Conservation (phyloP, 2,329 filamentous ascomycete genomes). For the Zarea fungicola region DNA sequence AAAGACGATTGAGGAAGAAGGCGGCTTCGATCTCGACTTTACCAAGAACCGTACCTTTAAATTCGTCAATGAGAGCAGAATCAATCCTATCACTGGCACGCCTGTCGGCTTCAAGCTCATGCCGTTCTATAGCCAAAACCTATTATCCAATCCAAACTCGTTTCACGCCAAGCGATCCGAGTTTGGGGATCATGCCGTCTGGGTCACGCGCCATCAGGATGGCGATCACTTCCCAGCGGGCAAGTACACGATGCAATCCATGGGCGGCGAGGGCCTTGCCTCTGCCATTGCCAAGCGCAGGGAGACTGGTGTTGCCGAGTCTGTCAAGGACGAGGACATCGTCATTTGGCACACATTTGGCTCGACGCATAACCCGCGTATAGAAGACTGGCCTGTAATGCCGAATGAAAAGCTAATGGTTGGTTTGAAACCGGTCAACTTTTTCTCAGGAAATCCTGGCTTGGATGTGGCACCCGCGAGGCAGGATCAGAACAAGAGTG, state of each 20-base stretch:
- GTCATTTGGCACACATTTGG: conserved; percentile 55
- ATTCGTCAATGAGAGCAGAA: conserved; percentile 39
- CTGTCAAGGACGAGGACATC: conserved; percentile 43
- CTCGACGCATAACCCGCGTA: conserved; percentile 59
- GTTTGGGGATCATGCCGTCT: conserved; percentile 39
- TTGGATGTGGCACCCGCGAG: conserved; percentile 42
- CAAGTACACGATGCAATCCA: conserved; percentile 43
- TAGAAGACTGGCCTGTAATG: conserved; percentile 67
- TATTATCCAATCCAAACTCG: conserved; percentile 35
- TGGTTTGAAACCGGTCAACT: conserved; percentile 47
- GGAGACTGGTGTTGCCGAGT: conserved; percentile 28
- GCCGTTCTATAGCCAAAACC: conserved; percentile 40
- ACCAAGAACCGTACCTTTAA: conserved; percentile 44
- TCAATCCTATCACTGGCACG: conserved; percentile 38
- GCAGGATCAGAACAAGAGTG: conserved; percentile 30
- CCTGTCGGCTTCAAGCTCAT: conserved; percentile 43
- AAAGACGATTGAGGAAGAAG: conserved; percentile 36
- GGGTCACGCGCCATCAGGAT: conserved; percentile 40
- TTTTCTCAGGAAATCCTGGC: conserved; percentile 46
- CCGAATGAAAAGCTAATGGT: conserved; percentile 53
- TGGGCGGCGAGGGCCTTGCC: conserved; percentile 31
- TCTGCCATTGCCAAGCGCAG: conserved; percentile 24
- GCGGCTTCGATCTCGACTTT: conserved; percentile 45
- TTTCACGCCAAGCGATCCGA: conserved; percentile 36
- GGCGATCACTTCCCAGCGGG: conserved; percentile 39